phyloP scores from a whole-genome alignment of 2,329 filamentous ascomycete species.

The Pseudogymnoascus sp. region DNA sequence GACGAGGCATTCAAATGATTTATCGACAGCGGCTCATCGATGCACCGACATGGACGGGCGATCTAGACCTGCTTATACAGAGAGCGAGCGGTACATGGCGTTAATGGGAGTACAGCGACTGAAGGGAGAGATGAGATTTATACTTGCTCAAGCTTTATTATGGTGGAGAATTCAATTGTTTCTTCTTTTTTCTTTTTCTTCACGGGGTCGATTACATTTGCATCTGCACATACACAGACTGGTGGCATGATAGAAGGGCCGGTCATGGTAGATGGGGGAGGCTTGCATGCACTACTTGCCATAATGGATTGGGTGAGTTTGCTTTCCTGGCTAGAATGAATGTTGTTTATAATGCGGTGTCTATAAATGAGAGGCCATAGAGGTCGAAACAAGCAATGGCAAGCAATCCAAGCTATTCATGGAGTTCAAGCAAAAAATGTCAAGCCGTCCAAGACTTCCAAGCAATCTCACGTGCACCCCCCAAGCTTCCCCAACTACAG shows the following conservation, averaged over 20 bases:
- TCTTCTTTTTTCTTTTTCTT: not conserved
- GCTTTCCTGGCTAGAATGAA: not conserved
- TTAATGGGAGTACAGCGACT: not conserved
- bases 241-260: not conserved
- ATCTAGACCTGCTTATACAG: not conserved
- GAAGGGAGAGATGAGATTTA: not conserved
- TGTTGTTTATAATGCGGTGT: not conserved
- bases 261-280: not conserved
- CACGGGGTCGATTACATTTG: not conserved
- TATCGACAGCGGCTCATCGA: not conserved
- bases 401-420: not conserved
- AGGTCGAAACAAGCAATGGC: not conserved
- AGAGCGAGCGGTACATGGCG: not conserved
- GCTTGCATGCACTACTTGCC: not conserved
- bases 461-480: not conserved
- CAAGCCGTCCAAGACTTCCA: not conserved
- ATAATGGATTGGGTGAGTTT: not conserved
- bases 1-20: not conserved
- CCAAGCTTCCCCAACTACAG: not conserved
- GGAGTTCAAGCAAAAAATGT: not conserved
- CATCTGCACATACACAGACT: not conserved
- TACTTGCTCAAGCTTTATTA: constrained; percentile 1
- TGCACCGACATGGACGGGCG: not conserved
- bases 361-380: not conserved
- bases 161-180: not conserved